These are phyloP conservation scores for Coemansia sp. DNA, from an alignment of 192 early-diverging fungal species.

Conservation along the genomic window DNA sequence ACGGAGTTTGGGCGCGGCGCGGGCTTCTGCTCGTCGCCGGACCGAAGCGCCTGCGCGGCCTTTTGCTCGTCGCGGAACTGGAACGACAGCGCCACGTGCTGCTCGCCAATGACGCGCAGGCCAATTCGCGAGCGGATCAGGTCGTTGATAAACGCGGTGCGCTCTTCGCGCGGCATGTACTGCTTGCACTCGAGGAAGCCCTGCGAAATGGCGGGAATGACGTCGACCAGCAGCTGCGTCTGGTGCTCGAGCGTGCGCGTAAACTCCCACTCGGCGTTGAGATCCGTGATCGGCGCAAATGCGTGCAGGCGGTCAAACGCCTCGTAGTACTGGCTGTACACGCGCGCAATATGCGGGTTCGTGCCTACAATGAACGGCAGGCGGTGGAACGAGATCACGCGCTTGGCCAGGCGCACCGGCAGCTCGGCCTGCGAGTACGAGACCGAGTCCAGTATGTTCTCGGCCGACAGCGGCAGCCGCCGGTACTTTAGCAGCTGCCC, in stretches of 20 bases:
- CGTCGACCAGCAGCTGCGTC: constrained; percentile 75
- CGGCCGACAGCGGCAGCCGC: constrained; percentile 57
- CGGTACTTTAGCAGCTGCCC: constrained; percentile 74
- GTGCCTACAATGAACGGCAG: constrained; percentile 96
- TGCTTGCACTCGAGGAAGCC: constrained; percentile 88
- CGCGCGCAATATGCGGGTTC: constrained; percentile 85
- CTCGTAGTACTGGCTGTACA: constrained; percentile 79
- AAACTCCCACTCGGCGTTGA: constrained; percentile 64
- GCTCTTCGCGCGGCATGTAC: constrained; percentile 74
- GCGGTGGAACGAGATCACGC: constrained; percentile 81
- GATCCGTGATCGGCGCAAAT: constrained; percentile 60
- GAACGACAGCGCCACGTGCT: constrained; percentile 75
- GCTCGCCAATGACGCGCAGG: constrained; percentile 89
- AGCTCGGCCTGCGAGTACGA: constrained; percentile 74
- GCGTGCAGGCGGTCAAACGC: constrained; percentile 69
- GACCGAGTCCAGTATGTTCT: constrained; percentile 57
- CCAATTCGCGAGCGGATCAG: constrained; percentile 90
- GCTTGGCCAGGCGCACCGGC: constrained; percentile 84
- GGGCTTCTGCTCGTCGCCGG: constrained; percentile 22
- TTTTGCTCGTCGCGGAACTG: constrained; percentile 41
- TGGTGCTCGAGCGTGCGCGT: constrained; percentile 67
- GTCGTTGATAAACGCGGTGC: constrained; percentile 75
- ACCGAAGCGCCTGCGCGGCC: constrained; percentile 46
- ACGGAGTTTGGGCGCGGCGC: background rate
- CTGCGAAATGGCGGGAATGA: constrained; percentile 88